These are phyloP conservation scores for Colletotrichum chlorophyti DNA, from an alignment of 2,329 filamentous ascomycete species.

Conservation along the genomic window DNA sequence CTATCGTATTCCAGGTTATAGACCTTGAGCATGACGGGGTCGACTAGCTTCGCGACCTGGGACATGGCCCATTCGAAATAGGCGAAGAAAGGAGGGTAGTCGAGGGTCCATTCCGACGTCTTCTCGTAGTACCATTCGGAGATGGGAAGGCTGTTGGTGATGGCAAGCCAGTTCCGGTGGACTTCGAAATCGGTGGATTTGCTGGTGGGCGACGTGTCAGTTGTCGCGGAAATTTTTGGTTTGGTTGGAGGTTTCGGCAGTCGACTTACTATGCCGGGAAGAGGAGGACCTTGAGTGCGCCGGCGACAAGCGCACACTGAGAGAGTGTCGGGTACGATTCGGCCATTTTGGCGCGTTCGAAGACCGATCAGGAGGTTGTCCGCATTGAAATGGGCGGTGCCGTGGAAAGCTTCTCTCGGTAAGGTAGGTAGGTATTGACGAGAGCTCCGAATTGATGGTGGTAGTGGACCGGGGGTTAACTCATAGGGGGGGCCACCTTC, in stretches of 20 bases:
- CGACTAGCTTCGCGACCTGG: slow-evolving; percentile 76
- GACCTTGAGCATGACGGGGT: slow-evolving; percentile 82
- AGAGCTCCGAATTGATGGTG: slow-evolving; percentile 1
- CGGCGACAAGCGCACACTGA: slow-evolving; percentile 86
- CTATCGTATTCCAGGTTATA: slow-evolving; percentile 85
- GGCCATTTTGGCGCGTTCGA: slow-evolving; percentile 62
- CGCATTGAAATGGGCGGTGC: slow-evolving; percentile 28
- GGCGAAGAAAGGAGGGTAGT: slow-evolving; percentile 98
- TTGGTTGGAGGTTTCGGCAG: slow-evolving; percentile 1
- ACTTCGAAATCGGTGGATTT: slow-evolving; percentile 99
- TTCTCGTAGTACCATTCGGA: slow-evolving; percentile 96
- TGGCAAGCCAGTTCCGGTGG: slow-evolving; percentile 97
- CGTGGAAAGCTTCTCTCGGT: slow-evolving; percentile 17
- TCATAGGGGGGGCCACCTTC: slow-evolving; percentile 26
- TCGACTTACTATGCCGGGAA: slow-evolving; percentile 89
- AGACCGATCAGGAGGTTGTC: background rate
- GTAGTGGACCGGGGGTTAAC: slow-evolving; percentile 5
- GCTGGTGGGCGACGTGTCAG: slow-evolving; percentile 57
- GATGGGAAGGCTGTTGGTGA: slow-evolving; percentile 86
- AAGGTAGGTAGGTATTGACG: background rate
- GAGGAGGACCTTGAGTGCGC: slow-evolving; percentile 88
- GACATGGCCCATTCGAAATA: slow-evolving; percentile 95
- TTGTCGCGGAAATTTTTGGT: too few species aligned
- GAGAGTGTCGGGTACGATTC: slow-evolving; percentile 85
- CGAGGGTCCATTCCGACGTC: slow-evolving; percentile 98